phyloP scores from a whole-genome alignment of 1,284 basidiomycete species.

The Meira nashicola region DNA sequence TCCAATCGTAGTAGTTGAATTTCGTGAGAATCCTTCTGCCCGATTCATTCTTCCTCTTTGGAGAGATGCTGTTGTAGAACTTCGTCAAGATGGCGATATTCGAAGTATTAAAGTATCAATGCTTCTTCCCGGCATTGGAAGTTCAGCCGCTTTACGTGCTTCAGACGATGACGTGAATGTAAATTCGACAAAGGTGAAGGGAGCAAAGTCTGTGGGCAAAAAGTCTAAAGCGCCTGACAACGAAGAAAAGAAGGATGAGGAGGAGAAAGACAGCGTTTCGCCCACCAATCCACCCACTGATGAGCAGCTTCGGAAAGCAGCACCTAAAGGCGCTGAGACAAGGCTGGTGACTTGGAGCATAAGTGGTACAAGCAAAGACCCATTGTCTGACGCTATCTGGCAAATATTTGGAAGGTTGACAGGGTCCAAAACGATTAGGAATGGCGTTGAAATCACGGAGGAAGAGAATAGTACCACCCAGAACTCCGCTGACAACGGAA shows the following conservation, averaged over 20 bases:
- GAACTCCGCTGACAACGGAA: conserved; percentile 9
- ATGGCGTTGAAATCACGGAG: background rate
- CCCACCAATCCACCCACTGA: background rate
- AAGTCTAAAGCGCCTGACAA: background rate
- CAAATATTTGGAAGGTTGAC: conserved; percentile 41
- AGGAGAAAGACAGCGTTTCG: background rate
- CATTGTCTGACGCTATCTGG: conserved; percentile 25
- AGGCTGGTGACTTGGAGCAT: conserved; percentile 6
- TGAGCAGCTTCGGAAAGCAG: background rate
- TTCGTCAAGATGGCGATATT: background rate
- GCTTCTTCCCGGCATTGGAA: conserved; percentile 5
- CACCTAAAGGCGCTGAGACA: conserved; percentile 9
- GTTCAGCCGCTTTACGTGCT: background rate
- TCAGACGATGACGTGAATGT: background rate
- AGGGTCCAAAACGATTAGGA: conserved; percentile 27
- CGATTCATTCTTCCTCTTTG: conserved; percentile 48
- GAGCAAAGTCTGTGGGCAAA: background rate
- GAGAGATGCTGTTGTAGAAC: conserved; percentile 22
- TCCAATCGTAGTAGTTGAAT: conserved; percentile 49
- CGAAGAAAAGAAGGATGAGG: conserved; percentile 6
- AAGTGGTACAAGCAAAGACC: background rate
- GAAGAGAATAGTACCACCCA: background rate
- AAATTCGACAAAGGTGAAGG: background rate
- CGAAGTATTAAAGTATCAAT: conserved; percentile 7
- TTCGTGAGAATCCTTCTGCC: conserved; percentile 47